A percentile compares a stretch with the other conserved stretches of the same genome.
Evolutionary conservation across 208 protist genomes (phyloP).

Genomic region (Acanthamoeba quina): DNA sequence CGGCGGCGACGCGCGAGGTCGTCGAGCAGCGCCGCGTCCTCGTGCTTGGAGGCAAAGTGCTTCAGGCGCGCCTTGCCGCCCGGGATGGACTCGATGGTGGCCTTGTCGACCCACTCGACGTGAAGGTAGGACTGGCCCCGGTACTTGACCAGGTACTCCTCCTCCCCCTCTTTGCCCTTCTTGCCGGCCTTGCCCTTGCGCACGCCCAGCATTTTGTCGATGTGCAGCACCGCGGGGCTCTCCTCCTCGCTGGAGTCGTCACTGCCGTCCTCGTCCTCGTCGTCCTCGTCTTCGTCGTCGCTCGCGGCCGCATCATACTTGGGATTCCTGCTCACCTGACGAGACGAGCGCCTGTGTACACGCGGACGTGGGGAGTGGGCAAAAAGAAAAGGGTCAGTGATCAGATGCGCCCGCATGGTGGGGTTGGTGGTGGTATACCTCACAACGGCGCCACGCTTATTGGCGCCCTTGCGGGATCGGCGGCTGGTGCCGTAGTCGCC

Average conservation of each 20-base stretch:
- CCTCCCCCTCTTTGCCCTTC: neutral
- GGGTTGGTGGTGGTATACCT: neutral
- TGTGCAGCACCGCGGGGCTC: neutral
- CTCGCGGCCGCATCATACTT: neutral
- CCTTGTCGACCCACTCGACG: neutral
- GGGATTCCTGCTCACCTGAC: conserved; percentile 8
- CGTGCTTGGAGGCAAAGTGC: neutral
- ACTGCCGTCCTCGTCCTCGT: neutral
- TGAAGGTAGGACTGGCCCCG: neutral
- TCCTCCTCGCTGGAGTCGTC: neutral
- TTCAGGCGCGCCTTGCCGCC: neutral
- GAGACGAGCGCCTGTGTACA: neutral
- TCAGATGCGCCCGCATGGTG: too few species aligned
- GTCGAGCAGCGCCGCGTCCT: neutral
- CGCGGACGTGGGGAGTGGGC: too few species aligned
- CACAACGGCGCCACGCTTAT: neutral
- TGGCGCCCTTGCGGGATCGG: neutral
- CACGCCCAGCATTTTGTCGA: conserved; percentile 39
- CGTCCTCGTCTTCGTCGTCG: neutral
- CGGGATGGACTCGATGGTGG: neutral
- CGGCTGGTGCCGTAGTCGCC: neutral
- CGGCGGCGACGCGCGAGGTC: neutral
- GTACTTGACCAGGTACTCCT: conserved; percentile 48
- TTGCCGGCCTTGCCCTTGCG: neutral
- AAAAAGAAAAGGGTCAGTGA: neutral